Base-by-base conservation (phyloP, 2,329 filamentous ascomycete species). In the Septoria linicola region DNA sequence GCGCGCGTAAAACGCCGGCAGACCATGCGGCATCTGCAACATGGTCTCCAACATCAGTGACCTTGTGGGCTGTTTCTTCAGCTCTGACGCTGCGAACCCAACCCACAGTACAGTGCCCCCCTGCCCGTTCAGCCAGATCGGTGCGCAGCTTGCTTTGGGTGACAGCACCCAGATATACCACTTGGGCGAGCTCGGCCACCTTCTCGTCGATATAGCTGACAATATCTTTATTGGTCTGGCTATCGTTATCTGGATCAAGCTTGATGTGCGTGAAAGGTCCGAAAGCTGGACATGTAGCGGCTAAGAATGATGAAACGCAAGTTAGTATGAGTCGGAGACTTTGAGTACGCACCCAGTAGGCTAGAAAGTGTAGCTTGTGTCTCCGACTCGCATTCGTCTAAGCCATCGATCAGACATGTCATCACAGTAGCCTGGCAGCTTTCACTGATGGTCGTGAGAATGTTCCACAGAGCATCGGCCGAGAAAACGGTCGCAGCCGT, bases 101-200 rank as follows among this genome's bases (percentile, higher is more conserved):
- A 43, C 16, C 41, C 41, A 43, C 6, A 43, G 41, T 8, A 43
- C 30, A 27, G 41, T 43, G n/a, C n/a, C 41, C 41, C 8, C 19
- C 23, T 16, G 41, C 21, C 14, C 19, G 13, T 27, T 8, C 13
- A 17, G 20, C 11, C 20, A 41, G n/a, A 14, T n/a, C 2, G 21
- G 21, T 14, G 7, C 11, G 25, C n/a, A 43, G 7, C n/a, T 16
- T 16, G 8, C 32, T n/a, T n/a, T 31, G 4, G 25, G 17, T 8
- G 21, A 11, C 6, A 25, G 3, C 10, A 16, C 19, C 14, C 21
- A 5, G n/a, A 13, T 14, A 13, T 6, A 4, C 17, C 13, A 6
- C n/a, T 8, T 31, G 14, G 21, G 4, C 17, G 25, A 16, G 8
- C 14, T n/a, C 41, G 30, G 13, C 21, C n/a, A 16, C 5, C 21